phyloP scores from a whole-genome alignment of 2,329 filamentous ascomycete species.

The Claviceps spartinae region DNA sequence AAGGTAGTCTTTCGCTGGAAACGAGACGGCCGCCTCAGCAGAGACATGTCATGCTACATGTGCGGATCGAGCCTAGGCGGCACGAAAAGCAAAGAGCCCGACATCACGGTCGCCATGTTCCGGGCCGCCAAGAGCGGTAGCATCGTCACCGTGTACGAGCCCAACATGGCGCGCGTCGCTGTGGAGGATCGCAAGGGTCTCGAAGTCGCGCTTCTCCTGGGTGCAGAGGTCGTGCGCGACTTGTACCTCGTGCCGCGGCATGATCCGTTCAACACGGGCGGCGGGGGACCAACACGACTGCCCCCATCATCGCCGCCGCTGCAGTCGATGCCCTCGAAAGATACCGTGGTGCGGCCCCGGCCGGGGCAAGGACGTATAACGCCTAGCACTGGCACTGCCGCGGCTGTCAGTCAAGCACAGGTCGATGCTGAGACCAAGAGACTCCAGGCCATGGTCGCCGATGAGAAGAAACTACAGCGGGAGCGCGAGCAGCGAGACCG shows the following conservation, averaged over 20 bases:
- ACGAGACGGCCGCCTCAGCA: slow-evolving; percentile 71
- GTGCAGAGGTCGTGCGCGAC: slow-evolving; percentile 51
- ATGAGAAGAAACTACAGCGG: slow-evolving; percentile 36
- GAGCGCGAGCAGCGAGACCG: slow-evolving; percentile 43
- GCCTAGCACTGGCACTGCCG: too few relatives aligned
- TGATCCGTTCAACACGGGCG: slow-evolving; percentile 66
- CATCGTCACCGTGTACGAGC: slow-evolving; percentile 74
- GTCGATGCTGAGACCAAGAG: slow-evolving; percentile 69
- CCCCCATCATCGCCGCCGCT: slow-evolving; percentile 17
- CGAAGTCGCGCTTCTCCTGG: slow-evolving; percentile 62
- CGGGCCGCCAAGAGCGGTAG: slow-evolving; percentile 52
- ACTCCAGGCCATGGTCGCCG: slow-evolving; percentile 40
- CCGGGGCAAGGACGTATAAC: too few relatives aligned
- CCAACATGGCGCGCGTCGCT: slow-evolving; percentile 79
- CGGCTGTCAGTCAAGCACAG: too few relatives aligned
- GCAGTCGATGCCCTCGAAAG: too few relatives aligned
- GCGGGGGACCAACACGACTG: slow-evolving; percentile 20
- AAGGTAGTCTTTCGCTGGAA: slow-evolving; percentile 81
- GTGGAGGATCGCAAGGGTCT: slow-evolving; percentile 89
- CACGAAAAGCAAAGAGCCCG: slow-evolving; percentile 82
- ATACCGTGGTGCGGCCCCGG: too few relatives aligned
- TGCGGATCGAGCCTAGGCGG: slow-evolving; percentile 62
- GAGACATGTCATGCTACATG: slow-evolving; percentile 80
- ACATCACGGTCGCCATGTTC: slow-evolving; percentile 89
- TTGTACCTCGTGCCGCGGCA: slow-evolving; percentile 50